Conservation (phyloP, 257 asterid genomes). For the Gynochthodes officinalis region DNA sequence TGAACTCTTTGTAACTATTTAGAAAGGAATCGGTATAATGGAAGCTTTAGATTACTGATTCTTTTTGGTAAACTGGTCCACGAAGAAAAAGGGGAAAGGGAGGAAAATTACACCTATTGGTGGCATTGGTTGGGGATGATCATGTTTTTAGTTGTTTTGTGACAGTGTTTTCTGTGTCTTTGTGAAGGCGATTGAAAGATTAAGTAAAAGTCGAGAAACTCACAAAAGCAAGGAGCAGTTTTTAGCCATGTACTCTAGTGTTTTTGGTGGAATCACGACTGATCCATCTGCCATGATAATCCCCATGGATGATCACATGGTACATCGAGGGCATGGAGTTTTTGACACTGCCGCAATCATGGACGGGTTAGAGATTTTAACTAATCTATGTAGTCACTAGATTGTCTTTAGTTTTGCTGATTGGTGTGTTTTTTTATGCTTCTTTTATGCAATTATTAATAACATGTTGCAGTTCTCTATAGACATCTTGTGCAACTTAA, state of each 20-base stretch:
- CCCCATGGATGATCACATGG: constrained; percentile 96
- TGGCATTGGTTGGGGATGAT: neutral
- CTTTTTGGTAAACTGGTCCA: neutral
- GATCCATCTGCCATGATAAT: constrained; percentile 88
- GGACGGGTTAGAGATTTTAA: constrained; percentile 61
- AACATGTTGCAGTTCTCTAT: neutral
- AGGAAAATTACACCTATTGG: neutral
- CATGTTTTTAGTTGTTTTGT: neutral
- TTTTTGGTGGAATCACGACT: constrained; percentile 79
- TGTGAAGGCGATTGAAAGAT: constrained; percentile 65
- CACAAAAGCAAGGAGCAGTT: constrained; percentile 61
- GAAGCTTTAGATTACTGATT: neutral
- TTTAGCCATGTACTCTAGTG: constrained; percentile 86
- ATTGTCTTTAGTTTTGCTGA: neutral
- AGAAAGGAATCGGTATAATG: neutral
- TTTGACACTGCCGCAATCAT: constrained; percentile 84
- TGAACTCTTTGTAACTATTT: neutral
- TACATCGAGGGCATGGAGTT: constrained; percentile 96
- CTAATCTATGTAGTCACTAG: neutral
- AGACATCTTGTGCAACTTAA: constrained; percentile 10
- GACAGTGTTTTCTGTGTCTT: constrained; percentile 2
- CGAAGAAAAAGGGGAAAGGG: neutral
- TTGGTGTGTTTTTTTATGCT: neutral
- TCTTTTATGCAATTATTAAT: neutral
- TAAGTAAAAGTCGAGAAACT: constrained; percentile 41